Base-by-base conservation (phyloP, 208 protist genomes). In the Wallacemonas rigidus region DNA sequence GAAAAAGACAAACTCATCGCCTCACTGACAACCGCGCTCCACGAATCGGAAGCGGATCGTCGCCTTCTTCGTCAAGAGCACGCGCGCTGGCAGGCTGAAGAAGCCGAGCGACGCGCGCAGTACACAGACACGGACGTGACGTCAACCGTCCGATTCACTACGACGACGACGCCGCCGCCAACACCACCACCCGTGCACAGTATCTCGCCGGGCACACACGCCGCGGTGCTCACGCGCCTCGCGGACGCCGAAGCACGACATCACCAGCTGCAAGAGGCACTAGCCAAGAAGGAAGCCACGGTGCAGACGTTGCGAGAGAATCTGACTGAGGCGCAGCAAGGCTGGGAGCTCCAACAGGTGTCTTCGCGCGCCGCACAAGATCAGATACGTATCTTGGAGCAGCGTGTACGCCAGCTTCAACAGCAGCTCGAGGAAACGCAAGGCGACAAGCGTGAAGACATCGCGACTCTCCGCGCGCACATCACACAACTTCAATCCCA, bases 401-500 rank as follows among this genome's bases (percentile, higher is more conserved):
- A 67, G 15, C 77, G 70, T 41, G 45, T 70, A 2, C 72, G 67
- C 3, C 63, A 78, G 62, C 74, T 86, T 0, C 77, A 82, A 54
- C 72, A 69, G 67, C 77, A 87, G 64, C 78, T 87, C 12, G 75
- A 78, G 26, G 73, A 68, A 17, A 26, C 63, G 17, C 75, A 71
- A 15, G 69, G 76, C 50, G 77, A 81, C 8, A 83, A 73, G 36
- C 69, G 61, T 2, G 72, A 82, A 41, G 81, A 87, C 38, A 50
- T 67, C 11, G 65, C 61, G 48, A 76, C 71, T 2, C 56, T 82
- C 54, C 77, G 74, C 9, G 81, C 79, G 43, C 81, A 83, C 72
- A 81, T 87, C 63, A 63, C 55, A 38, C 71, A 83, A 50, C 78
- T 87, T 36, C 77, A 77, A 11, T 40, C 61, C 14, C 75, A 83